Conservation (phyloP, 768 basidiomycete genomes). For the Russula emetica region DNA sequence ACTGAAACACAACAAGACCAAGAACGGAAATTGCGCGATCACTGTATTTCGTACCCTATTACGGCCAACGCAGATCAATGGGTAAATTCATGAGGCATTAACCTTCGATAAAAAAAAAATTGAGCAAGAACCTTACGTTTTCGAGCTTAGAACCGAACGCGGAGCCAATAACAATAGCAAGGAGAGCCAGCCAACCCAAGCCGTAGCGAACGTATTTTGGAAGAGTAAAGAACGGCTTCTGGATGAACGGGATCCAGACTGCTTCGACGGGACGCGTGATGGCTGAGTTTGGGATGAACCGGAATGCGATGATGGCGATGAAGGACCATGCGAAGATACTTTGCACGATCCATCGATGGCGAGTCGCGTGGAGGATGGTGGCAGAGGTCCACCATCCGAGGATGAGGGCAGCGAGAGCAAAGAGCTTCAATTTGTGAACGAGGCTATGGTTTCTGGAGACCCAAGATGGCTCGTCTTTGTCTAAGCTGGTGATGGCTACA, state of each 20-base stretch:
- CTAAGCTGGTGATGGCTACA: conserved; percentile 1
- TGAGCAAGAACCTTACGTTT: conserved; percentile 39
- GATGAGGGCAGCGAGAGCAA: conserved; percentile 53
- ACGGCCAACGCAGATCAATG: conserved; percentile 13
- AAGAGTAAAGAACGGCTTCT: conserved; percentile 63
- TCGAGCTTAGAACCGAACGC: conserved; percentile 75
- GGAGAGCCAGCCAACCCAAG: conserved; percentile 71
- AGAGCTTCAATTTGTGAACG: conserved; percentile 40
- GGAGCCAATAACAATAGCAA: conserved; percentile 78
- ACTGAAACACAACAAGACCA: conserved; percentile 77
- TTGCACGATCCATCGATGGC: conserved; percentile 80
- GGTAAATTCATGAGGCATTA: not conserved
- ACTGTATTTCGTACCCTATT: conserved; percentile 55
- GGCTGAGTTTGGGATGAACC: conserved; percentile 69
- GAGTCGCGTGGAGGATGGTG: conserved; percentile 60
- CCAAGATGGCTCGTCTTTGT: conserved; percentile 28
- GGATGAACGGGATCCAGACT: conserved; percentile 63
- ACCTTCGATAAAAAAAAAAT: not conserved
- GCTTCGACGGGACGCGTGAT: conserved; percentile 68
- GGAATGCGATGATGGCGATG: conserved; percentile 73
- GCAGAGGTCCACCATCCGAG: conserved; percentile 85
- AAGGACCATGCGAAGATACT: conserved; percentile 82
- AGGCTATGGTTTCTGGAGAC: conserved; percentile 21
- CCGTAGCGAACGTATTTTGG: conserved; percentile 50
- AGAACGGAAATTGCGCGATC: conserved; percentile 80